phyloP scores from a whole-genome alignment of 1,284 basidiomycete species.

The Trichosporon coremiiforme region DNA sequence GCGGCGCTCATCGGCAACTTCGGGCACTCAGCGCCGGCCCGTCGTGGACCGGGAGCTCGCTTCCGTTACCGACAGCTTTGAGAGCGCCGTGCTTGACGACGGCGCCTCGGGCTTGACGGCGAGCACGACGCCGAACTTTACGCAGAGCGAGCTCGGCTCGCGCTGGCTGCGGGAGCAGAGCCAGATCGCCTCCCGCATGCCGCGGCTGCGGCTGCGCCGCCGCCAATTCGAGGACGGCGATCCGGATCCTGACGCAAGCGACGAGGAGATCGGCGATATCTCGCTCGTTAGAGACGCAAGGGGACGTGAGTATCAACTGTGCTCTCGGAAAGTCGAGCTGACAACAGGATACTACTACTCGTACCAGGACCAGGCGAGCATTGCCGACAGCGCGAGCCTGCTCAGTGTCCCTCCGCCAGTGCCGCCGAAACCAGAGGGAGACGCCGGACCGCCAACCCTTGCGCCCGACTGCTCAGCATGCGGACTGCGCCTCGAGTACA shows the following conservation, averaged over 20 bases:
- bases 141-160: constrained; percentile 64
- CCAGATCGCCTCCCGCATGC: constrained; percentile 51
- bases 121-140: constrained; percentile 40
- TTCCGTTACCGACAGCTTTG: constrained; percentile 1
- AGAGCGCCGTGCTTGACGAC: constrained; percentile 13
- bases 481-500: constrained; percentile 68
- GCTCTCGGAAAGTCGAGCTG: constrained; percentile 7
- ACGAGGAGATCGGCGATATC: constrained; percentile 47
- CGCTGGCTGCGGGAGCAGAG: constrained; percentile 83
- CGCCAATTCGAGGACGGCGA: constrained; percentile 45
- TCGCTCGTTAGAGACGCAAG: constrained; percentile 49
- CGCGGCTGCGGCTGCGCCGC: constrained; percentile 21
- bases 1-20: neutral
- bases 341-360: constrained; percentile 54
- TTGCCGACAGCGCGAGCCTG: constrained; percentile 26
- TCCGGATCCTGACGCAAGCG: constrained; percentile 47
- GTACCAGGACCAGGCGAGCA: constrained; percentile 47
- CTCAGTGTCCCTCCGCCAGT: neutral
- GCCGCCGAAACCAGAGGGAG: constrained; percentile 22
- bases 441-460: constrained; percentile 61
- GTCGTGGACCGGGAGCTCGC: neutral
- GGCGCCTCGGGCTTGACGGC: constrained; percentile 31
- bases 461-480: constrained; percentile 81
- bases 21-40: neutral
- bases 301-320: constrained; percentile 49